Conservation (phyloP, 345 rosid species). For the Theobroma cacao region DNA sequence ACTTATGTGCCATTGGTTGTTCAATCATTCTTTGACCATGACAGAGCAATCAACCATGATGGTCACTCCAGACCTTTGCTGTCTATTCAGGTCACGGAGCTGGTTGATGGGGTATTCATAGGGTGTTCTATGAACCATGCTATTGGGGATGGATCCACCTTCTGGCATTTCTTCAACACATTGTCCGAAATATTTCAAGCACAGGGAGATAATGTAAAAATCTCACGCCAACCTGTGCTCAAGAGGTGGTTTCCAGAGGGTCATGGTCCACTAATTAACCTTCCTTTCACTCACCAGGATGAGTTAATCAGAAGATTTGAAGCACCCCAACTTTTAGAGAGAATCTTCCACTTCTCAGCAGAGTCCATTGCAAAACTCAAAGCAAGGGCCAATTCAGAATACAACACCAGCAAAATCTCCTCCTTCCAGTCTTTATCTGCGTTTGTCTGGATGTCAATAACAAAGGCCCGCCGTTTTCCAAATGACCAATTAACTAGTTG, state of each 20-base stretch:
- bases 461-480: conserved; percentile 38
- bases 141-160: conserved; percentile 63
- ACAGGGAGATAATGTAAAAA: conserved; percentile 11
- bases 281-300: conserved; percentile 43
- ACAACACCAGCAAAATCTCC: conserved; percentile 49
- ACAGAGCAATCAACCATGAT: conserved; percentile 51
- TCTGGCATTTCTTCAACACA: conserved; percentile 59
- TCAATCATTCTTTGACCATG: conserved; percentile 68
- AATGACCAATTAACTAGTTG: conserved; percentile 39
- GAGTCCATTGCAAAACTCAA: conserved; percentile 52
- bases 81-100: conserved; percentile 56
- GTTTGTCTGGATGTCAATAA: conserved; percentile 60
- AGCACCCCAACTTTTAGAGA: conserved; percentile 45
- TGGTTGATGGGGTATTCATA: conserved; percentile 65
- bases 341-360: conserved; percentile 59
- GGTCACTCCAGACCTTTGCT: conserved; percentile 55
- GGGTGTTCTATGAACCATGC: conserved; percentile 22
- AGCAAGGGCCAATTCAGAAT: conserved; percentile 43
- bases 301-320: conserved; percentile 45
- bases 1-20: conserved; percentile 52
- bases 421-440: conserved; percentile 68
- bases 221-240: conserved; percentile 43
- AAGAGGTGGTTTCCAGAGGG: conserved; percentile 64
- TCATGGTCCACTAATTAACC: conserved; percentile 32
- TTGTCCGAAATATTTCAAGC: conserved; percentile 63